These are phyloP conservation scores for Suillus plorans DNA, from an alignment of 768 basidiomycete species.

Conservation along the genomic window DNA sequence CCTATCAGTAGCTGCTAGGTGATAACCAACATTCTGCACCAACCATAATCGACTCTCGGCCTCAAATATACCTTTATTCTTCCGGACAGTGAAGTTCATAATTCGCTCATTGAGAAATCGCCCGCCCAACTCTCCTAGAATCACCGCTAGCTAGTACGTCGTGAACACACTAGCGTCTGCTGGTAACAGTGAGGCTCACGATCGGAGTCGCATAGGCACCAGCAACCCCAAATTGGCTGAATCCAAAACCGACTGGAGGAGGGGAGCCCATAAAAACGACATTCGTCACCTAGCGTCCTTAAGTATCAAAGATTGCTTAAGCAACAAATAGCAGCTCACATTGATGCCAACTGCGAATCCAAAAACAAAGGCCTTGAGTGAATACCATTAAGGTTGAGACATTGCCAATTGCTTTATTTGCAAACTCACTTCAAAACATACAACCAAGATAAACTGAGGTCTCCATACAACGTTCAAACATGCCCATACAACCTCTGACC, in stretches of 20 bases:
- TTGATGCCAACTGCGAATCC: slow-evolving; percentile 51
- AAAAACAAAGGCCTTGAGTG: slow-evolving; percentile 40
- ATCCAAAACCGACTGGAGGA: slow-evolving; percentile 47
- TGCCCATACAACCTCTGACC: slow-evolving; percentile 33
- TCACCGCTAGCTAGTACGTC: slow-evolving; percentile 39
- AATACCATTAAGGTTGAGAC: background rate
- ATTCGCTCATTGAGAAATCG: slow-evolving; percentile 52
- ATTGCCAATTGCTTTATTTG: background rate
- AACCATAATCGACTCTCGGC: slow-evolving; percentile 48
- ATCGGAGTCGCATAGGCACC: slow-evolving; percentile 47
- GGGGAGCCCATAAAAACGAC: slow-evolving; percentile 53
- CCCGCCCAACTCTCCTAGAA: slow-evolving; percentile 53
- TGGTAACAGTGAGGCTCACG: slow-evolving; percentile 23
- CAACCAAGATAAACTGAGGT: slow-evolving; percentile 43
- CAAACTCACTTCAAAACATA: slow-evolving; percentile 38
- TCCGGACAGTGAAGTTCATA: slow-evolving; percentile 41
- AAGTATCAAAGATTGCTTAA: background rate
- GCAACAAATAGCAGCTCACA: slow-evolving; percentile 22
- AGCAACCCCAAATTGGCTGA: slow-evolving; percentile 38
- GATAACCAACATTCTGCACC: slow-evolving; percentile 10
- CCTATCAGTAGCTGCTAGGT: background rate
- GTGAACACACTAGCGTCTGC: background rate
- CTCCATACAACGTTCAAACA: slow-evolving; percentile 46
- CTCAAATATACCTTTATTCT: slow-evolving; percentile 52
- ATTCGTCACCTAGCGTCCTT: slow-evolving; percentile 44